Percentiles rank a stretch among this genome's conserved stretches.
Evolutionary conservation across 2,329 filamentous ascomycete species (phyloP).

Genomic region (Epichloe uncinata): DNA sequence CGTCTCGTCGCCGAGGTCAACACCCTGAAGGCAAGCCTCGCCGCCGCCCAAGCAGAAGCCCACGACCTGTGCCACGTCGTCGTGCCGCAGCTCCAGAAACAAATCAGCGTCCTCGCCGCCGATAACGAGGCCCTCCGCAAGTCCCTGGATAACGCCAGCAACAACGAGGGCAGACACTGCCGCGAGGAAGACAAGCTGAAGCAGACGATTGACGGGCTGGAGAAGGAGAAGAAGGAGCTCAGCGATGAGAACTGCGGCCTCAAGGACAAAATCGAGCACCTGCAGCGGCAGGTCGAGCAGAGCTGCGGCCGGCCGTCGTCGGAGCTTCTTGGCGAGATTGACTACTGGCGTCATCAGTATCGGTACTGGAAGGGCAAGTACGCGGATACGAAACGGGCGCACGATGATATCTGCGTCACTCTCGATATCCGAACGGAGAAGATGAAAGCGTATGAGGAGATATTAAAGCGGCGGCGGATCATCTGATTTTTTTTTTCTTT

Average conservation of each 20-base stretch:
- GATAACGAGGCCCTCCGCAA: slow-evolving; percentile 28
- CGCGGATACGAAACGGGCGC: slow-evolving; percentile 13
- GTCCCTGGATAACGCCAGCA: slow-evolving; percentile 21
- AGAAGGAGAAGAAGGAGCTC: slow-evolving; percentile 23
- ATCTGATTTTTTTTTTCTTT: slow-evolving; percentile 8
- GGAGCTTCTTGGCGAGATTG: slow-evolving; percentile 20
- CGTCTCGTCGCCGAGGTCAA: slow-evolving; percentile 19
- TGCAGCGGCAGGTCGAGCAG: slow-evolving; percentile 21
- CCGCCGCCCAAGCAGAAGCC: slow-evolving; percentile 21
- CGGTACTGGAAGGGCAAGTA: slow-evolving; percentile 19
- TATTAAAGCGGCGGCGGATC: slow-evolving; percentile 18
- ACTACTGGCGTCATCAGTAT: slow-evolving; percentile 22
- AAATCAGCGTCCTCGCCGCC: slow-evolving; percentile 21
- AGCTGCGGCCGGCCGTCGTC: slow-evolving; percentile 18
- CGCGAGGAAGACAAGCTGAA: slow-evolving; percentile 19
- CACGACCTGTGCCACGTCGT: slow-evolving; percentile 19
- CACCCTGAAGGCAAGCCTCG: slow-evolving; percentile 22
- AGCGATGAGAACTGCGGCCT: slow-evolving; percentile 20
- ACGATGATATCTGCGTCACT: slow-evolving; percentile 17
- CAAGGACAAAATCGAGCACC: slow-evolving; percentile 18
- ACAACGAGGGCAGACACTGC: slow-evolving; percentile 17
- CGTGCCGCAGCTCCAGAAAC: slow-evolving; percentile 24
- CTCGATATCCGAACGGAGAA: slow-evolving; percentile 19
- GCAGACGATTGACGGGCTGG: slow-evolving; percentile 20
- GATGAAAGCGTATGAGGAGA: slow-evolving; percentile 21